Evolutionary conservation across 2,329 filamentous ascomycete species (phyloP), one percentile per base, ranked within the genome.

Genomic region (Colletotrichum simmondsii): DNA sequence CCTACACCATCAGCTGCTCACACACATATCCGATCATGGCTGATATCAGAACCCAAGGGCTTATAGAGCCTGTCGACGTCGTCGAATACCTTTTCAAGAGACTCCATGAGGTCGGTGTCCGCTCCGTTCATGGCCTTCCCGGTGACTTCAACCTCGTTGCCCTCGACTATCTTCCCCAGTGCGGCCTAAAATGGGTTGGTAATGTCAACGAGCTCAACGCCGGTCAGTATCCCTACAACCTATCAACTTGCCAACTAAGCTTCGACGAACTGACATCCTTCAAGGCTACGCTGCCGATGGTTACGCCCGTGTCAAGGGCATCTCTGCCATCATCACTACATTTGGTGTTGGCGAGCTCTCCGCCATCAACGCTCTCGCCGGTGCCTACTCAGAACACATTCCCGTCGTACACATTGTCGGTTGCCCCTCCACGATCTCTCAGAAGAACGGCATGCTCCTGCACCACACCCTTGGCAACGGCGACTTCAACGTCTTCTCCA

Each of bases 401-500:
- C 92, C 93, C 2, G 86, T 95, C 7, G 89, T 94, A 32, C 92
- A 95, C 80, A 91, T 93, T 68, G 91, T 92, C 53, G 87, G 87
- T 61, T 87, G 84, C 74, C 87, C 87, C 1, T 86, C 85, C 14
- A 87, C 85, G 49, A 77, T 84, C 70, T 87, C 86, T 19, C 85
- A 88, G 79, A 82, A 82, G 60, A 82, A 85, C 65, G 84, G 84
- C 75, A 85, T 87, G 83, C 81, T 87, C 42, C 82, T 88, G 37
- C 92, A 94, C 77, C 93, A 94, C 81, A 94, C 92, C 0, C 89
- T 94, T 1, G 92, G 91, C 68, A 93, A 94, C 77, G 92, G 94
- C 72, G 92, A 97, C 83, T 97, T 94, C 83, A 92, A 93, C 73
- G 93, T 95, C 67, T 97, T 97, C 81, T 88, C 91, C 76, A 90